Percentiles rank a stretch among this genome's conserved stretches.
phyloP scores from a whole-genome alignment of 2,329 filamentous ascomycete species.

The Verticillium klebahnii region DNA sequence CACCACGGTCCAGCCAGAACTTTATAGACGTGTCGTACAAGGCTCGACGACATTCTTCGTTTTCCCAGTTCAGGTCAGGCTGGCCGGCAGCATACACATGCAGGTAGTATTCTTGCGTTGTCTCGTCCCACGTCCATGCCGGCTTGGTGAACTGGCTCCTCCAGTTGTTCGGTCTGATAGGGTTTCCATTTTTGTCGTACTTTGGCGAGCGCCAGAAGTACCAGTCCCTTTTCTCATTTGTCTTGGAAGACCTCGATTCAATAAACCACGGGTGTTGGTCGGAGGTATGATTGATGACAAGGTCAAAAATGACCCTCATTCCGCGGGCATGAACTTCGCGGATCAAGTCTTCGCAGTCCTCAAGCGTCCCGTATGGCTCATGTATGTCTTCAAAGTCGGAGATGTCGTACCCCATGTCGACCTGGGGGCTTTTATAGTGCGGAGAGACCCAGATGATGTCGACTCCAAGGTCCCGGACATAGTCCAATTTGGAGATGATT shows the following conservation, averaged over 20 bases:
- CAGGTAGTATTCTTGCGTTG: constrained; percentile 65
- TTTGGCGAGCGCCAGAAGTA: constrained; percentile 48
- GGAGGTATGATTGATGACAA: constrained; percentile 74
- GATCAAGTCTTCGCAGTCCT: constrained; percentile 8
- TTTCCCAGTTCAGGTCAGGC: constrained; percentile 77
- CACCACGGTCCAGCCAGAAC: constrained; percentile 69
- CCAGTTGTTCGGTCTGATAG: constrained; percentile 68
- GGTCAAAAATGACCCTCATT: constrained; percentile 51
- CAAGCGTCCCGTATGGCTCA: constrained; percentile 42
- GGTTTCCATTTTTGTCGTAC: constrained; percentile 46
- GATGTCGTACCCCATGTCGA: constrained; percentile 64
- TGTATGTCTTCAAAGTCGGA: constrained; percentile 60
- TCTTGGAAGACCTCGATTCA: constrained; percentile 52
- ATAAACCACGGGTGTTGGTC: constrained; percentile 52
- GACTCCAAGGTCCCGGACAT: constrained; percentile 43
- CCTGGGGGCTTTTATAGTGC: constrained; percentile 33
- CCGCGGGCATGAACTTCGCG: constrained; percentile 1
- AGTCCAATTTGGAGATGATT: constrained; percentile 49
- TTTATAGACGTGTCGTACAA: constrained; percentile 63
- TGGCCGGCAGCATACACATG: constrained; percentile 66
- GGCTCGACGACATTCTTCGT: constrained; percentile 56
- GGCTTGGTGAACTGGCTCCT: constrained; percentile 45
- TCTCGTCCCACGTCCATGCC: constrained; percentile 59
- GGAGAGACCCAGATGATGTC: constrained; percentile 44
- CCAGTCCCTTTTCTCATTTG: constrained; percentile 59